These are phyloP conservation scores for Tuctoria greenei DNA, from an alignment of 176 grass and related monocot genomes.

Conservation along the genomic window DNA sequence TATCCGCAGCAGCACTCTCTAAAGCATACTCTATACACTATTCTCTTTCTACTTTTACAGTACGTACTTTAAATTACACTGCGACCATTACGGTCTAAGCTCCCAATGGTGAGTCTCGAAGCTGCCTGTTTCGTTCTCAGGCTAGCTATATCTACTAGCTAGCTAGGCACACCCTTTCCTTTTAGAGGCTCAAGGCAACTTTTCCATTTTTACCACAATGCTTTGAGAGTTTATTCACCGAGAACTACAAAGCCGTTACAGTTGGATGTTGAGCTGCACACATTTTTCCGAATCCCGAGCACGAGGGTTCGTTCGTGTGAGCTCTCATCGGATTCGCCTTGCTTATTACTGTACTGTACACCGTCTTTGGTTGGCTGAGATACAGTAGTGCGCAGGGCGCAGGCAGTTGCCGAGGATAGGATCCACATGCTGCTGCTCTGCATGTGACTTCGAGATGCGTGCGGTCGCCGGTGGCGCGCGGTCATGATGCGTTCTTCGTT, in stretches of 20 bases:
- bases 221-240: no score
- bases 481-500: conserved; percentile 33
- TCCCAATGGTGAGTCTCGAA: not conserved
- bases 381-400: no score
- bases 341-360: no score
- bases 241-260: not conserved
- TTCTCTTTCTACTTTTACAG: no score
- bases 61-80: no score
- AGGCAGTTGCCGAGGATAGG: no score
- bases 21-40: no score
- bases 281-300: not conserved
- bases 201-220: not conserved
- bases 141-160: no score
- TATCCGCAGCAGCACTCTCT: no score
- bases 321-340: not conserved
- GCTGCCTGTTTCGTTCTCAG: not conserved
- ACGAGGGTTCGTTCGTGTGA: not conserved
- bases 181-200: not conserved
- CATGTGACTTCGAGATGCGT: not conserved
- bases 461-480: conserved; percentile 28
- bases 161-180: not conserved
- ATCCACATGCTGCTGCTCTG: not conserved
- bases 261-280: not conserved
- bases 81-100: no score
- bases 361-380: no score